Base-by-base conservation (phyloP, 2,329 filamentous ascomycete species). In the Verticillium nonalfalfae region DNA sequence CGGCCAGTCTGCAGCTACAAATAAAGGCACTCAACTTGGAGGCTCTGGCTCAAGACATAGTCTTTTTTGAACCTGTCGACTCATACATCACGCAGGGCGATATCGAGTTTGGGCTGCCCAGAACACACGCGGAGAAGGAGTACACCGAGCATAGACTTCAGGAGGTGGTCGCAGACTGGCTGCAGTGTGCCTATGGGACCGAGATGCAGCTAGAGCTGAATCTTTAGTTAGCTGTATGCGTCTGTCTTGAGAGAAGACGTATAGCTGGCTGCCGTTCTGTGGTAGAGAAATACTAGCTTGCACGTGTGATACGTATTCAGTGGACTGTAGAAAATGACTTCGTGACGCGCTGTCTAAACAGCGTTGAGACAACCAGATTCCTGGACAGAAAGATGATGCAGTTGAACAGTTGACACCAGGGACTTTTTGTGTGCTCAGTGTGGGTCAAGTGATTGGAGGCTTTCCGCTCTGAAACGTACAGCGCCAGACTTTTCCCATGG, bases 101-200 rank as follows among this genome's bases (percentile, higher is more conserved):
- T 11, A 56, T 54, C 21, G 58, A 62, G 18, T 40, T 40, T 18
- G 62, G 60, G 14, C 59, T 65, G 31, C 50, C 59, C 11, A 40
- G 56, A 26, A 57, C 38, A 18, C 52, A 15, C 1, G 33, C 35
- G 11, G 62, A 64, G 14, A 62, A 59, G 59, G 56, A 39, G 11
- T 14, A 59, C 26, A 45, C 62, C 7, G 60, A 54, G 31, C 55
- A 52, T 33, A 64, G 36, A 45, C 62, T 63, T 31, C 60, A 58
- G 18, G 58, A 64, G 26, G 40, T 59, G n/a, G 56, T 61, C 33
- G 54, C 15, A 11, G n/a, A 21, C 18, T 65, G 63, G 63, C 60
- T 39, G 33, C 36, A 26, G 21, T 15, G 55, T 26, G 35, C 56
- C 26, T 55, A 60, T 35, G 60, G 56, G 15, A 45, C 54, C 3